Evolutionary conservation across 1,284 basidiomycete species (phyloP).

Genomic region (Fomitopsis betulina): DNA sequence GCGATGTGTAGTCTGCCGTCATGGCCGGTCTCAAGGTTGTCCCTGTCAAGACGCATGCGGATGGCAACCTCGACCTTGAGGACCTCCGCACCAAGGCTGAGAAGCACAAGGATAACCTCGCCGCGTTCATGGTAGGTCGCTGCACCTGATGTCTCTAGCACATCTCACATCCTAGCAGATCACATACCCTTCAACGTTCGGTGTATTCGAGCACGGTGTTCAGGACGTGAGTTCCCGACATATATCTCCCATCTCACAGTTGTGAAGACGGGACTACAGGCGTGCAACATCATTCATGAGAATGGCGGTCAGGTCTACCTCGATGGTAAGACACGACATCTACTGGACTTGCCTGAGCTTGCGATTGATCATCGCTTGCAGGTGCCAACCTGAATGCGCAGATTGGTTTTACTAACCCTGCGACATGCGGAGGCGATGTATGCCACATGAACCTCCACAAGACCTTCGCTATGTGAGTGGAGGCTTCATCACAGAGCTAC

Average conservation of each 20-base stretch:
- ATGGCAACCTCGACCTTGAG: slow-evolving; percentile 86
- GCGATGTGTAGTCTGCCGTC: slow-evolving; percentile 70
- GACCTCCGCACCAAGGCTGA: slow-evolving; percentile 88
- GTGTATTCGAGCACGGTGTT: slow-evolving; percentile 94
- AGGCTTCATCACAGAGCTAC: slow-evolving; percentile 5
- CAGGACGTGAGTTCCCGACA: slow-evolving; percentile 48
- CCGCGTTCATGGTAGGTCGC: slow-evolving; percentile 87
- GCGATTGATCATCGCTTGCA: slow-evolving; percentile 16
- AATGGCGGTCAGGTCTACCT: slow-evolving; percentile 97
- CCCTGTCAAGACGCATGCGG: slow-evolving; percentile 81
- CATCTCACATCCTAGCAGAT: slow-evolving; percentile 42
- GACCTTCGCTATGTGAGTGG: slow-evolving; percentile 82
- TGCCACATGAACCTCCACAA: slow-evolving; percentile 99
- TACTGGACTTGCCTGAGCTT: neutral
- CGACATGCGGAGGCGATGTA: slow-evolving; percentile 93
- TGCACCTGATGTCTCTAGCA: neutral
- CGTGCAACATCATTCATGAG: slow-evolving; percentile 91
- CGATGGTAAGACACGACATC: slow-evolving; percentile 52
- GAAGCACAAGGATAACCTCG: slow-evolving; percentile 87
- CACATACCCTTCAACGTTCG: slow-evolving; percentile 95
- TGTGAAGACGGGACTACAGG: slow-evolving; percentile 35
- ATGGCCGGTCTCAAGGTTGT: slow-evolving; percentile 98
- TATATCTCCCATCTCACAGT: neutral
- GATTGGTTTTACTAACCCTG: slow-evolving; percentile 94
- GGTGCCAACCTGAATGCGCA: slow-evolving; percentile 95